Evolutionary conservation across 768 basidiomycete species (phyloP).

Genomic region (Clitopilus hobsonii): DNA sequence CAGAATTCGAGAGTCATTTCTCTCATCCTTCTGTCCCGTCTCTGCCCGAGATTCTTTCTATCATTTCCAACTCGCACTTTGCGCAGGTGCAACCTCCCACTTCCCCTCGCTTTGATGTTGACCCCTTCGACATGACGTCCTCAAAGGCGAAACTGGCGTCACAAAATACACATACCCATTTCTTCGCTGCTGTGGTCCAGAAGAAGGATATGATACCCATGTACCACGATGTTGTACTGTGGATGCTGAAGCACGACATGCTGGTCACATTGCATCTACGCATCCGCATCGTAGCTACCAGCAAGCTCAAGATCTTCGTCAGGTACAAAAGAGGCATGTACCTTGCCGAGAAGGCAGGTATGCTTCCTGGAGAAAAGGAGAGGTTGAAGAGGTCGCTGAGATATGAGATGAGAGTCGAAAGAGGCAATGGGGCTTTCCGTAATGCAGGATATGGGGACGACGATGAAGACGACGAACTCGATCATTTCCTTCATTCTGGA

Average conservation of each 20-base stretch:
- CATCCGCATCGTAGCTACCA: conserved; percentile 77
- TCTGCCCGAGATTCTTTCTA: conserved; percentile 69
- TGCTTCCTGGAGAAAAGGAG: conserved; percentile 4
- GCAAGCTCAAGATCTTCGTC: conserved; percentile 71
- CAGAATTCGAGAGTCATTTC: conserved; percentile 62
- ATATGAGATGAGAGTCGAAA: background rate
- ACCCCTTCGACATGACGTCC: background rate
- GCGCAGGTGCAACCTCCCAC: background rate
- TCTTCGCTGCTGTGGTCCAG: conserved; percentile 75
- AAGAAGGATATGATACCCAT: conserved; percentile 60
- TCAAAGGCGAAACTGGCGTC: background rate
- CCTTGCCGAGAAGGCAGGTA: conserved; percentile 22
- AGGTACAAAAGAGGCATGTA: conserved; percentile 35
- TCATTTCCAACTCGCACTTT: conserved; percentile 65
- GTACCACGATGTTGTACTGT: conserved; percentile 81
- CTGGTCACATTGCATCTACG: conserved; percentile 82
- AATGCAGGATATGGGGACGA: conserved; percentile 13
- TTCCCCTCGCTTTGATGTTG: background rate
- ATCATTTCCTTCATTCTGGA: conserved; percentile 13
- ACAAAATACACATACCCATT: conserved; percentile 64
- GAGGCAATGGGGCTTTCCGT: background rate
- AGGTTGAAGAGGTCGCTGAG: background rate
- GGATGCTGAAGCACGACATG: conserved; percentile 88
- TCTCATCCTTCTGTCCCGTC: conserved; percentile 55
- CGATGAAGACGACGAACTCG: conserved; percentile 13